A percentile compares a stretch with the other conserved stretches of the same genome.
Conservation (phyloP, 768 basidiomycete species). For the Hemileccinum rubropunctum region DNA sequence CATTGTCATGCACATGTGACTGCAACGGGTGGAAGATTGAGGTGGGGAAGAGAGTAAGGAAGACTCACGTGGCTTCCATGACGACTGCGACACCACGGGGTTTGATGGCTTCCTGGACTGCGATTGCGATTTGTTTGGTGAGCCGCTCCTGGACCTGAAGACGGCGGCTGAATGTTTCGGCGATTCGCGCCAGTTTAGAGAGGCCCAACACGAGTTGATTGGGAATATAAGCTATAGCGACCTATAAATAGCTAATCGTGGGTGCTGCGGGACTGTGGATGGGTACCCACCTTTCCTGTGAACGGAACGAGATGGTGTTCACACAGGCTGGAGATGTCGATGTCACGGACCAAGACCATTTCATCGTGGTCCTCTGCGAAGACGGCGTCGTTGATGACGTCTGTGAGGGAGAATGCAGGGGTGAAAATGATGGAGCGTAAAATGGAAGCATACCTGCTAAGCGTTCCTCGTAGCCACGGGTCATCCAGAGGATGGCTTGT, state of each 20-base stretch:
- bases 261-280: slow-evolving; percentile 18
- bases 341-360: slow-evolving; percentile 98
- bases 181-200: slow-evolving; percentile 94
- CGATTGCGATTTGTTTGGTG: slow-evolving; percentile 95
- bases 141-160: slow-evolving; percentile 97
- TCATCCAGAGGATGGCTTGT: slow-evolving; percentile 98
- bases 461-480: slow-evolving; percentile 95
- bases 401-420: slow-evolving; percentile 40
- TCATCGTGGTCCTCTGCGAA: slow-evolving; percentile 99
- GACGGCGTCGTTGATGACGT: slow-evolving; percentile 97
- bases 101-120: slow-evolving; percentile 97
- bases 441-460: slow-evolving; percentile 61
- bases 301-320: slow-evolving; percentile 99
- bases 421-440: slow-evolving; percentile 1
- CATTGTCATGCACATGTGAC: slow-evolving; percentile 99
- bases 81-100: slow-evolving; percentile 98
- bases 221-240: slow-evolving; percentile 97
- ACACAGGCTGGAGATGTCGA: slow-evolving; percentile 95
- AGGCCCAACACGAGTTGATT: slow-evolving; percentile 91
- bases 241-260: slow-evolving; percentile 44
- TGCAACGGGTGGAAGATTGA: slow-evolving; percentile 30
- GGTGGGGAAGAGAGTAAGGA: slow-evolving; percentile 7
- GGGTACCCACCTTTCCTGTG: slow-evolving; percentile 79
- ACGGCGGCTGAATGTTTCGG: slow-evolving; percentile 94
- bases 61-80: slow-evolving; percentile 92